These are phyloP conservation scores for Brachypodium distachyon DNA, from an alignment of 202 grass and related monocot genomes.

Conservation along the genomic window DNA sequence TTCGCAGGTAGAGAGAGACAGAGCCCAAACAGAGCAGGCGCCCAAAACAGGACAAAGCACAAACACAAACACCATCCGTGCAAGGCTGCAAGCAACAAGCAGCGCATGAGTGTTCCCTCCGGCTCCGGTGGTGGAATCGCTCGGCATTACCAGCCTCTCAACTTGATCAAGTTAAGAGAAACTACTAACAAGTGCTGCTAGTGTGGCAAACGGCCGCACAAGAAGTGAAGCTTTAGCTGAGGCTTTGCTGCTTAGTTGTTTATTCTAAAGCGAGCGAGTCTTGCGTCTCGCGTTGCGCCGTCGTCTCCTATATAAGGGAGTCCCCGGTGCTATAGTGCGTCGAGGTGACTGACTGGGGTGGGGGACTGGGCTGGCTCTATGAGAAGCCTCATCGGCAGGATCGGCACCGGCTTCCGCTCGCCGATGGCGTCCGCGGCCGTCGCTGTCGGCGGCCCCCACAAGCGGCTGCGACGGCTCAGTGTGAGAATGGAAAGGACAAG, in stretches of 20 bases:
- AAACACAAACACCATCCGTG: neutral
- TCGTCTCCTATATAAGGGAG: constrained; percentile 6
- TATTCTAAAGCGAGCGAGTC: neutral
- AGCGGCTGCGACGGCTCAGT: neutral
- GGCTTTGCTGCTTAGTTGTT: neutral
- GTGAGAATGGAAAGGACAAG: constrained; percentile 14
- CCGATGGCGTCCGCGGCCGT: constrained; percentile 24
- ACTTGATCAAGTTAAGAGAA: neutral
- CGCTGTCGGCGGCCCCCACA: neutral
- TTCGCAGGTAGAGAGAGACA: neutral
- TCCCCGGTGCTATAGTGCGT: neutral
- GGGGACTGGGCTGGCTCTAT: constrained; percentile 16
- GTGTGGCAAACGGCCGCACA: neutral
- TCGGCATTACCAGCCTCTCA: neutral
- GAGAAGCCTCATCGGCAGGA: constrained; percentile 10
- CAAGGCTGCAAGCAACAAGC: constrained; percentile 18
- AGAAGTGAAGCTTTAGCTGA: neutral
- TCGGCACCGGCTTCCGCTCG: constrained; percentile 20
- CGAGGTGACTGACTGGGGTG: neutral
- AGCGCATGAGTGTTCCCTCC: neutral
- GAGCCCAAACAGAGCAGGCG: neutral
- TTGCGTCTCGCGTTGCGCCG: too few relatives aligned
- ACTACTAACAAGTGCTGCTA: neutral
- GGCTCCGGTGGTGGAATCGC: neutral
- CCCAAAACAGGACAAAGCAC: neutral